Conservation (phyloP, 169 alveolate species). For the Miamiensis avidus region DNA sequence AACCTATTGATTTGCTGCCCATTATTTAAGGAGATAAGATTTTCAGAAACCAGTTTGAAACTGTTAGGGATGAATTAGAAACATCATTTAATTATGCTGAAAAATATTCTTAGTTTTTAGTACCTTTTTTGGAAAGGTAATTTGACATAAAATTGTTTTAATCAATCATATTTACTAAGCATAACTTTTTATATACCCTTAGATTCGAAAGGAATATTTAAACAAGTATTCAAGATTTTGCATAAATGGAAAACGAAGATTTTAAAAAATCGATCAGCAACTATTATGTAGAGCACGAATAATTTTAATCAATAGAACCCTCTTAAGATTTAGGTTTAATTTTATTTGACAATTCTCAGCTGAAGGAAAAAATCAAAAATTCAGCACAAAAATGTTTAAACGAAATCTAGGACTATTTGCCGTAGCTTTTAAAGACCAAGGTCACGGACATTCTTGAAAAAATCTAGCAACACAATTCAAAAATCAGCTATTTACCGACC, state of each 20-base stretch:
- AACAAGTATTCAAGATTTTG: neutral
- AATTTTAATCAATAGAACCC: slow-evolving; percentile 48
- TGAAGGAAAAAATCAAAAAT: slow-evolving; percentile 55
- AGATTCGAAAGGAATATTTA: neutral
- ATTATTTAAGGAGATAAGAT: slow-evolving; percentile 51
- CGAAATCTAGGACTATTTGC: slow-evolving; percentile 53
- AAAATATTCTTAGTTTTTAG: slow-evolving; percentile 38
- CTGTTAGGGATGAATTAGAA: slow-evolving; percentile 51
- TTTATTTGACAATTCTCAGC: slow-evolving; percentile 47
- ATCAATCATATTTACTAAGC: neutral
- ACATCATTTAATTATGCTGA: slow-evolving; percentile 48
- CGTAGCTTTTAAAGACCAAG: slow-evolving; percentile 58
- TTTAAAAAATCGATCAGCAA: slow-evolving; percentile 49
- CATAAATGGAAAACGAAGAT: slow-evolving; percentile 60
- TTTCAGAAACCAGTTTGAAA: slow-evolving; percentile 31
- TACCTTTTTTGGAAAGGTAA: slow-evolving; percentile 52
- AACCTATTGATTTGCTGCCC: slow-evolving; percentile 52
- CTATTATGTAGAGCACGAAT: slow-evolving; percentile 45
- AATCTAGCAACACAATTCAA: slow-evolving; percentile 54
- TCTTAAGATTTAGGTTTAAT: slow-evolving; percentile 52
- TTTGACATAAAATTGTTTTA: slow-evolving; percentile 17
- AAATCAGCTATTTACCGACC: slow-evolving; percentile 67
- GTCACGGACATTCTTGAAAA: slow-evolving; percentile 51
- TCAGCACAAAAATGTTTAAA: slow-evolving; percentile 57
- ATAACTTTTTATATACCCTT: too few relatives aligned